phyloP scores from a whole-genome alignment of 2,329 filamentous ascomycete genomes.

The Ophiostoma sp. region DNA sequence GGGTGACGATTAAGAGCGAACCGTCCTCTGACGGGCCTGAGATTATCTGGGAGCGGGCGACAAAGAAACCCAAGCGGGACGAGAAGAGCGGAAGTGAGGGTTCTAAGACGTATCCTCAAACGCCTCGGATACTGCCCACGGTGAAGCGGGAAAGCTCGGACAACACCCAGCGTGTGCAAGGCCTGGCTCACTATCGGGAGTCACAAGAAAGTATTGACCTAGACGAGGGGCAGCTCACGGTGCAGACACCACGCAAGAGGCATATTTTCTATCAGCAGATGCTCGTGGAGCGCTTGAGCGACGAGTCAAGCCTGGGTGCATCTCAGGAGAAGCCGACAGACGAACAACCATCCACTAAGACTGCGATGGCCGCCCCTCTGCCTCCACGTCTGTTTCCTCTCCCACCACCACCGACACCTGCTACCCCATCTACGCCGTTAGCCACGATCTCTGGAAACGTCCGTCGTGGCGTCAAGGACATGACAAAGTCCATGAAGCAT shows the following conservation, averaged over 20 bases:
- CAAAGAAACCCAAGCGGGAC: conserved; percentile 50
- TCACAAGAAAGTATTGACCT: conserved; percentile 63
- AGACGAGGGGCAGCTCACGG: conserved; percentile 47
- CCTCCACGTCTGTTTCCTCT: background rate
- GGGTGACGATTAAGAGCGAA: conserved; percentile 48
- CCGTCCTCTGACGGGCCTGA: conserved; percentile 55
- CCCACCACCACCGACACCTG: background rate
- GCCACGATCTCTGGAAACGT: conserved; percentile 25
- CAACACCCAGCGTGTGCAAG: background rate
- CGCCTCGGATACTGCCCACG: background rate
- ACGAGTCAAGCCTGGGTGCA: background rate
- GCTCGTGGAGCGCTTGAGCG: background rate
- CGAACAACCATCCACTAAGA: background rate
- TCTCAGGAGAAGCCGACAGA: background rate
- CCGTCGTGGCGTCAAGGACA: background rate
- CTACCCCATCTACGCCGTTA: background rate
- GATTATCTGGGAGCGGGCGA: conserved; percentile 51
- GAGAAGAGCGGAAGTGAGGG: conserved; percentile 24
- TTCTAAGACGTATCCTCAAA: background rate
- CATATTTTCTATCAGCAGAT: conserved; percentile 23
- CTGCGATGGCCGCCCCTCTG: background rate
- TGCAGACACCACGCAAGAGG: conserved; percentile 47
- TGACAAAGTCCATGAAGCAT: background rate
- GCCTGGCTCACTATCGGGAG: conserved; percentile 5
- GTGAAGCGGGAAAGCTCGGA: conserved; percentile 21